Percentiles rank a stretch among this genome's conserved stretches.
Evolutionary conservation across 73 alveolate species (phyloP).

Genomic region (Tetrahymena malaccensis): DNA sequence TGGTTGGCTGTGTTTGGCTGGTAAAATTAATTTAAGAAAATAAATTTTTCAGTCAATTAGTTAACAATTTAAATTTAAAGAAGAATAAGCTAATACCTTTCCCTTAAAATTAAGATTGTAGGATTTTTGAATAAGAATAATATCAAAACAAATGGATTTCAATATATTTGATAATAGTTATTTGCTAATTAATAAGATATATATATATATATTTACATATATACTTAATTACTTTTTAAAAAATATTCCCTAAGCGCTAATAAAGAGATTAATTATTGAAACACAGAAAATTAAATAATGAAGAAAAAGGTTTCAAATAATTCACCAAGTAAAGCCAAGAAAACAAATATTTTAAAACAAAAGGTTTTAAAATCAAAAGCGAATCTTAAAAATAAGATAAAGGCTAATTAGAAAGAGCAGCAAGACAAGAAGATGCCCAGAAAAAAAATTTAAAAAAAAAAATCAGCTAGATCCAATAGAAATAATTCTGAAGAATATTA

Average conservation of each 20-base stretch:
- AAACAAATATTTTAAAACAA: not conserved
- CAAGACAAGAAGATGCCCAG: not conserved
- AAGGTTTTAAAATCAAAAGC: not conserved
- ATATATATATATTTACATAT: not conserved
- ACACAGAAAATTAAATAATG: not conserved
- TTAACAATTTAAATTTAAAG: not conserved
- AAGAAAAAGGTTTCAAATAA: not conserved
- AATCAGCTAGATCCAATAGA: not conserved
- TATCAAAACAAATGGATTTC: not conserved
- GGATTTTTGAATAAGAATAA: not conserved
- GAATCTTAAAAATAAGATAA: not conserved
- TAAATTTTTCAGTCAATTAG: too few relatives aligned
- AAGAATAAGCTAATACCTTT: not conserved
- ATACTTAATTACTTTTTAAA: not conserved
- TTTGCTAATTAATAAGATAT: not conserved
- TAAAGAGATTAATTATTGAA: not conserved
- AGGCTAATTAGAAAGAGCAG: not conserved
- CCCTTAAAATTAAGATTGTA: not conserved
- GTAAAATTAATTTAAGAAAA: not conserved
- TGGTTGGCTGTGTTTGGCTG: too few relatives aligned
- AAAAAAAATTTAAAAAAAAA: too few relatives aligned
- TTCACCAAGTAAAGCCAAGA: not conserved
- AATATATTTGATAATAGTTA: not conserved
- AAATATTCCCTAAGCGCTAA: not conserved
- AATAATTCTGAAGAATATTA: not conserved